Base-by-base conservation (phyloP, 2,329 filamentous ascomycete genomes). In the Mariannaea sp. region DNA sequence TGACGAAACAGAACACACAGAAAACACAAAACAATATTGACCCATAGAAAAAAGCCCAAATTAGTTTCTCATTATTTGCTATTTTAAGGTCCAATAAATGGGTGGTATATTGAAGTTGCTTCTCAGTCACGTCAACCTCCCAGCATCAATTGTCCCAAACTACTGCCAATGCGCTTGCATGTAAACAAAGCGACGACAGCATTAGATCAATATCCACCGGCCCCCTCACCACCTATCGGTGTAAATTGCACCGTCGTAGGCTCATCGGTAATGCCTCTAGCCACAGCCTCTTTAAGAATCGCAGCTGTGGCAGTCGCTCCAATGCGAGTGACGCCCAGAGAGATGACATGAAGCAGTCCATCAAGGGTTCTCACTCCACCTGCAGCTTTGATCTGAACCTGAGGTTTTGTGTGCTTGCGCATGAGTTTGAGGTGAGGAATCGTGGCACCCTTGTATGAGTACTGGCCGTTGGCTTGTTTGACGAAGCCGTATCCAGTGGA, bases 401-500 rank as follows among this genome's bases (percentile, higher is more conserved):
- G 65, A 0, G 73, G 62, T 1, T 71, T 72, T 4, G 74, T 69
- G 33, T 76, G 67, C 46, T 76, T 61, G 41, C 77, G 71, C 82
- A 85, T 86, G 1, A 86, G 59, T 66, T 75, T 75, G 12, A 86
- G 62, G 59, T 82, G 75, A 17, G 65, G 65, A 7, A 79, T 65
- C 0, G 80, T 84, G 0, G 81, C 80, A 0, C 81, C 82, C 10
- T 73, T 71, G 65, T 82, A 84, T 7, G 71, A 74, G 56, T 84
- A 85, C 38, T 70, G 65, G 0, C 80, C 81, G 53, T 76, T 71
- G 0, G 65, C 30, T 64, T 79, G 77, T 68, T 84, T 85, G 12
- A 83, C 79, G 36, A 85, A 84, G 0, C 81, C 82, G 58, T 83
- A 85, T 1, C 83, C 82, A 0, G 82, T 84, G 1, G 80, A 82